Base-by-base conservation (phyloP, 1,139 yeast genomes). In the Suhomyces yuchorum region DNA sequence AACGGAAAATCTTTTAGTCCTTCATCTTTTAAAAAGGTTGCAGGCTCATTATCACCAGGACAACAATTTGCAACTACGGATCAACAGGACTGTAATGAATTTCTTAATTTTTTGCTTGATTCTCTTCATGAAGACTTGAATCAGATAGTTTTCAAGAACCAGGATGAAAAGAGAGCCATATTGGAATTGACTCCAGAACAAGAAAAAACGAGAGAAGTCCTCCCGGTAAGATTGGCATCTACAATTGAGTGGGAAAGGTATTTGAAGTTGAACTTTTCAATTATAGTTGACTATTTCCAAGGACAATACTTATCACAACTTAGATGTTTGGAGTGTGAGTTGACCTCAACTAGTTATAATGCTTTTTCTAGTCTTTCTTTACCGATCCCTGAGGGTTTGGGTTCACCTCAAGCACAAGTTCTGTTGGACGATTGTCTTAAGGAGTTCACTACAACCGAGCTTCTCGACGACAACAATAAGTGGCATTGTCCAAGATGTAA, bases 241-340 rank as follows among this genome's bases (percentile, higher is more conserved):
- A 84, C 96, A 0, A 85, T 91, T 44, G 98, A 93, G 65, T 93
- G 99, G 99, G 97, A 90, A 61, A 75, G 96, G 51, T 91, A 90
- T 62, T 72, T 90, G 47, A 87, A 87, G 50, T 81, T 92, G 24
- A 93, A 93, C 63, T 86, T 87, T 57, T 91, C 97, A 33, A 80
- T 87, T 1, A 79, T 93, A 24, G 96, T 90, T 3, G 96, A 89
- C 60, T 80, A 84, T 47, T 89, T 90, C 61, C 97, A 91, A 65
- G 97, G 97, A 1, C 97, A 93, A 67, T 87, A 87, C 60, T 80
- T 90, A 44, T 88, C 96, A 8, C 87, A 83, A 51, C 72, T 93
- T 57, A 79, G 77, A 59, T 93, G 99, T 64, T 68, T 85, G 44
- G 82, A 79, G 40, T 93, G 99, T 68, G 77, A 79, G 0, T 71